These are phyloP conservation scores for Gracilaria vermiculophylla DNA, from an alignment of 23 red algal genomes.

Conservation along the genomic window DNA sequence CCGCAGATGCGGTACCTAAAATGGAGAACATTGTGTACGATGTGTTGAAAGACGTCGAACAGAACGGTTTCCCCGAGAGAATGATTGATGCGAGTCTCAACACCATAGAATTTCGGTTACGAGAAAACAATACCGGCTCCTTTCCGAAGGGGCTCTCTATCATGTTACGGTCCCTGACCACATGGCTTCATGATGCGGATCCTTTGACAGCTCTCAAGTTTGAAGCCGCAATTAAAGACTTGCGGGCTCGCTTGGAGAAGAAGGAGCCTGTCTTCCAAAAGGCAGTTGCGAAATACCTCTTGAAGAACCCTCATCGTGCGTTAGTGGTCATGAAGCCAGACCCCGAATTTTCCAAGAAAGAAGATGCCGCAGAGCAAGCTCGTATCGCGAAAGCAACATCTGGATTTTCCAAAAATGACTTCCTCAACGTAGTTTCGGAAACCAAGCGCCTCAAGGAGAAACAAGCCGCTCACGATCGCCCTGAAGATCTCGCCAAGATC, in stretches of 20 bases:
- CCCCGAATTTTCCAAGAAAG: conserved; percentile 52
- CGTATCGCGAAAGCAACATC: conserved; percentile 43
- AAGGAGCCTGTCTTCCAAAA: conserved; percentile 76
- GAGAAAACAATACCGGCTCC: conserved; percentile 94
- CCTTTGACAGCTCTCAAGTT: conserved; percentile 75
- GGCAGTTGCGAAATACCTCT: conserved; percentile 72
- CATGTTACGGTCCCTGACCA: conserved; percentile 84
- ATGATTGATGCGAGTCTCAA: conserved; percentile 89
- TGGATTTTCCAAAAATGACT: conserved; percentile 47
- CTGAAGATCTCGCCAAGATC: conserved; percentile 88
- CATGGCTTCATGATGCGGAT: conserved; percentile 94
- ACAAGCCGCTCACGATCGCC: conserved; percentile 83
- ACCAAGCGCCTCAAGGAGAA: conserved; percentile 90
- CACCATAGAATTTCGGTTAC: conserved; percentile 92
- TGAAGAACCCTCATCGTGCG: conserved; percentile 80
- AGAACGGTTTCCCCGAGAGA: conserved; percentile 74
- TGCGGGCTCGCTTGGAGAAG: conserved; percentile 53
- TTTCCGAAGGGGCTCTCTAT: conserved; percentile 91
- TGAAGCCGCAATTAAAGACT: conserved; percentile 64
- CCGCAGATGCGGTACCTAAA: conserved; percentile 29
- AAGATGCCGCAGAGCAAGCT: conserved; percentile 65
- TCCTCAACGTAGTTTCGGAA: conserved; percentile 55
- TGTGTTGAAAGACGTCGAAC: conserved; percentile 57
- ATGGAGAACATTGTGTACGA: conserved; percentile 74
- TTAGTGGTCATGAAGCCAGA: conserved; percentile 76